Evolutionary conservation across 495 filamentous ascomycete species (phyloP).

Genomic region (Pyrenopolyporus hunteri): DNA sequence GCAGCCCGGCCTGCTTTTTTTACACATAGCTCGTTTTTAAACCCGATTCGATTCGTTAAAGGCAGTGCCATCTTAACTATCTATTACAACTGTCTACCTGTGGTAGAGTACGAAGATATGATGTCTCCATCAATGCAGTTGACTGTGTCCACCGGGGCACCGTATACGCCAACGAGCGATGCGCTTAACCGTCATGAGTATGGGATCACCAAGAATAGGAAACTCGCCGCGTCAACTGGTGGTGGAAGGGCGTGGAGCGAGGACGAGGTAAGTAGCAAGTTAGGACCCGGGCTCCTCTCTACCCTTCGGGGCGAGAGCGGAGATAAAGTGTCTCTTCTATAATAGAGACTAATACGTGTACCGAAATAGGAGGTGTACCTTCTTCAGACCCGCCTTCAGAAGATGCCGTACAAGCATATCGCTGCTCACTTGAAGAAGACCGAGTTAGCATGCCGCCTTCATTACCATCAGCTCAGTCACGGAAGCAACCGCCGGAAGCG

Average conservation of each 20-base stretch:
- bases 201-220: constrained; percentile 64
- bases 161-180: constrained; percentile 55
- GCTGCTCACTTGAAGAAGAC: constrained; percentile 83
- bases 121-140: constrained; percentile 59
- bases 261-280: constrained; percentile 65
- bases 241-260: constrained; percentile 79
- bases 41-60: constrained; percentile 30
- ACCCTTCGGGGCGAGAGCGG: neutral
- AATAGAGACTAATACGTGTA: constrained; percentile 29
- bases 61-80: constrained; percentile 24
- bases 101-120: constrained; percentile 12
- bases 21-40: constrained; percentile 20
- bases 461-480: constrained; percentile 84
- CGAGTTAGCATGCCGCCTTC: constrained; percentile 81
- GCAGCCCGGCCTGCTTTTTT: constrained; percentile 40
- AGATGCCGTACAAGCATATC: constrained; percentile 90
- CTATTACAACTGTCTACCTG: constrained; percentile 7
- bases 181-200: constrained; percentile 59
- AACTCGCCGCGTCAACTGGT: constrained; percentile 66
- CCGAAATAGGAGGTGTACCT: constrained; percentile 76
- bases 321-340: neutral
- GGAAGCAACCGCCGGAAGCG: constrained; percentile 76
- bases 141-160: constrained; percentile 45
- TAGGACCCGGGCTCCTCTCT: neutral
- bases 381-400: constrained; percentile 79